A percentile compares a stretch with the other conserved stretches of the same genome.
Evolutionary conservation across 305 asterid genomes (phyloP).

Genomic region (Nicotiana rustica): DNA sequence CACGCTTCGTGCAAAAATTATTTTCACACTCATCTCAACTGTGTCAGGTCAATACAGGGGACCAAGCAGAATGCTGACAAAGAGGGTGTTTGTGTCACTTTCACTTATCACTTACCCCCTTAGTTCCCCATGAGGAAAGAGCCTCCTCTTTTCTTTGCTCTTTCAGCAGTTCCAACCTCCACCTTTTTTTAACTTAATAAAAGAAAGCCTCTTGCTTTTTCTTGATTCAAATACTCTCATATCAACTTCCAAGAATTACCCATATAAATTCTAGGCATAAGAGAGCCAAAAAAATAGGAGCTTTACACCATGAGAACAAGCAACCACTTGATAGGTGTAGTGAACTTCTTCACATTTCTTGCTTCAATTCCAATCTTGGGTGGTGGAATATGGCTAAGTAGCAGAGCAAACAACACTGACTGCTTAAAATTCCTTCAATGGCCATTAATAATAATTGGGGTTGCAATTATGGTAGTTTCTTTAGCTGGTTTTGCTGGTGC

Average conservation of each 20-base stretch:
- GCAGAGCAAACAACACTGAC: constrained; percentile 78
- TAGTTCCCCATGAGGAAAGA: not conserved
- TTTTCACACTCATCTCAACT: not conserved
- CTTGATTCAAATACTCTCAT: not conserved
- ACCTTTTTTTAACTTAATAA: not conserved
- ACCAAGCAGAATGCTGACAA: constrained; percentile 25
- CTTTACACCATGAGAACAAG: constrained; percentile 47
- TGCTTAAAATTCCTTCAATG: constrained; percentile 76
- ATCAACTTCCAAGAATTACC: not conserved
- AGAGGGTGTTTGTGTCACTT: constrained; percentile 23
- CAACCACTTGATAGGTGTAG: constrained; percentile 63
- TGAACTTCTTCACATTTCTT: constrained; percentile 61
- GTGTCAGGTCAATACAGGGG: constrained; percentile 15
- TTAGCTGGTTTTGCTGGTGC: constrained; percentile 77
- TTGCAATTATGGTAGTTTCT: constrained; percentile 72
- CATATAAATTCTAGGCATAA: not conserved
- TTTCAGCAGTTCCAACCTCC: not conserved
- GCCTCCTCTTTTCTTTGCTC: constrained; percentile 19
- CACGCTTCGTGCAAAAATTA: no score
- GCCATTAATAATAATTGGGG: constrained; percentile 73
- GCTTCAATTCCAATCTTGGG: constrained; percentile 66
- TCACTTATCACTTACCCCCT: not conserved
- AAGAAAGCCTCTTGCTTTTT: not conserved
- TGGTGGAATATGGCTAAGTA: constrained; percentile 83
- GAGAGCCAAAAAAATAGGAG: not conserved